These are phyloP conservation scores for Picea abies DNA, from an alignment of 83 land plant species.

Conservation along the genomic window DNA sequence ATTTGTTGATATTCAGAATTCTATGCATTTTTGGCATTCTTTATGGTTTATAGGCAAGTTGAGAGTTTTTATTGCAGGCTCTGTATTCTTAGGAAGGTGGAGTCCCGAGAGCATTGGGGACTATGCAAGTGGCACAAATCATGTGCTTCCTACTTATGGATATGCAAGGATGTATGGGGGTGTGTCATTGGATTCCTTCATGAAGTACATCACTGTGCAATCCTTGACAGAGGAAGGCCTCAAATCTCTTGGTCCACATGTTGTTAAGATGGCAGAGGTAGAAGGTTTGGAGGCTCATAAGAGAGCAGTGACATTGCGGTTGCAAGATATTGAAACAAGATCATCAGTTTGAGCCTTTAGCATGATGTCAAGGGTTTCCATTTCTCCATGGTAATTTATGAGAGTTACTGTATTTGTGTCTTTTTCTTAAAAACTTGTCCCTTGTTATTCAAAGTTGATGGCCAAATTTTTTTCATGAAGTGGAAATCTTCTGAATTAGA, in stretches of 20 bases:
- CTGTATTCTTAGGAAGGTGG: constrained; percentile 38
- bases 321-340: constrained; percentile 55
- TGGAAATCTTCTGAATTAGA: too few species aligned
- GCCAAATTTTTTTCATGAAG: too few species aligned
- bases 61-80: constrained; percentile 39
- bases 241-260: too few species aligned
- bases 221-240: too few species aligned
- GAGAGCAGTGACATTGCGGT: constrained; percentile 89
- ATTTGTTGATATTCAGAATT: background rate
- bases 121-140: constrained; percentile 98
- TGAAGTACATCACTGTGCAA: too few species aligned
- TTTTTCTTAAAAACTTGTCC: too few species aligned
- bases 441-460: too few species aligned
- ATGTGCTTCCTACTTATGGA: constrained; percentile 98
- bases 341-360: too few species aligned
- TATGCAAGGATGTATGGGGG: constrained; percentile 98
- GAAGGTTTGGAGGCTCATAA: constrained; percentile 98
- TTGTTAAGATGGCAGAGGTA: constrained; percentile 88
- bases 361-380: too few species aligned
- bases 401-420: too few species aligned
- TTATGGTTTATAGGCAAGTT: background rate
- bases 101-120: constrained; percentile 98
- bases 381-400: too few species aligned
- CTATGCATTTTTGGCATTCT: background rate
- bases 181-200: constrained; percentile 67